Percentiles rank a stretch among this genome's conserved stretches.
phyloP scores from a whole-genome alignment of 352 stramenopile species.

The Phytopythium oedochilum region DNA sequence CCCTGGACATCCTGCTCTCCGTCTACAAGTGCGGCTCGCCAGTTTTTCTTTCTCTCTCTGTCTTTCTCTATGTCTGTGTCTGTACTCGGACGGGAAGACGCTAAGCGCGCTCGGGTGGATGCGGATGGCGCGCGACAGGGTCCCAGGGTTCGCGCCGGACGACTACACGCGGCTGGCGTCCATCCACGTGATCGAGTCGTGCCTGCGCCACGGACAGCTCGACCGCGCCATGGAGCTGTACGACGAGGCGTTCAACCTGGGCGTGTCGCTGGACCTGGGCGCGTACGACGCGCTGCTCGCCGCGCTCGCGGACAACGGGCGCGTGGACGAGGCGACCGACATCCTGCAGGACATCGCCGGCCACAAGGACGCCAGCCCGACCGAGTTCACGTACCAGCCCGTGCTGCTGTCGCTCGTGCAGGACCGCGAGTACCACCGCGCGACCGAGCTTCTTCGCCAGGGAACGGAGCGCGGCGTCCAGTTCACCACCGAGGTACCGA shows the following conservation, averaged over 20 bases:
- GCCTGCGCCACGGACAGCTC: conserved; percentile 43
- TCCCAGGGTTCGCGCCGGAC: conserved; percentile 32
- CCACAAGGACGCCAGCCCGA: conserved; percentile 38
- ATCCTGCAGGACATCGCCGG: conserved; percentile 42
- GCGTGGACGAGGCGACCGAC: conserved; percentile 44
- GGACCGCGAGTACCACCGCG: conserved; percentile 32
- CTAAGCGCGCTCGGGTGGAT: no score
- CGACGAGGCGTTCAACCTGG: conserved; percentile 50
- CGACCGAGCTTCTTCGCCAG: conserved; percentile 36
- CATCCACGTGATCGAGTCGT: conserved; percentile 67
- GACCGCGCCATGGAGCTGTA: conserved; percentile 62
- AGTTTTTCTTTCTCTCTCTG: not conserved
- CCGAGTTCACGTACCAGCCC: conserved; percentile 37
- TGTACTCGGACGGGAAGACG: no score
- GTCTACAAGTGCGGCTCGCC: conserved; percentile 23
- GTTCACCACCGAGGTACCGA: conserved; percentile 44
- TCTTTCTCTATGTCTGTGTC: no score
- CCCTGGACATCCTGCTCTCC: conserved; percentile 35
- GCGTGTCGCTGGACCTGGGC: conserved; percentile 48
- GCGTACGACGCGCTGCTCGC: conserved; percentile 48
- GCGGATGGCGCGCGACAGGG: conserved; percentile 2
- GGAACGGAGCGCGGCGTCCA: conserved; percentile 34
- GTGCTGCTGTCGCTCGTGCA: conserved; percentile 40
- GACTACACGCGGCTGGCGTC: conserved; percentile 62
- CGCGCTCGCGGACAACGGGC: conserved; percentile 35